Percentiles rank a stretch among this genome's conserved stretches.
phyloP scores from a whole-genome alignment of 2,329 filamentous ascomycete species.

The Aspergillus fumigatus region DNA sequence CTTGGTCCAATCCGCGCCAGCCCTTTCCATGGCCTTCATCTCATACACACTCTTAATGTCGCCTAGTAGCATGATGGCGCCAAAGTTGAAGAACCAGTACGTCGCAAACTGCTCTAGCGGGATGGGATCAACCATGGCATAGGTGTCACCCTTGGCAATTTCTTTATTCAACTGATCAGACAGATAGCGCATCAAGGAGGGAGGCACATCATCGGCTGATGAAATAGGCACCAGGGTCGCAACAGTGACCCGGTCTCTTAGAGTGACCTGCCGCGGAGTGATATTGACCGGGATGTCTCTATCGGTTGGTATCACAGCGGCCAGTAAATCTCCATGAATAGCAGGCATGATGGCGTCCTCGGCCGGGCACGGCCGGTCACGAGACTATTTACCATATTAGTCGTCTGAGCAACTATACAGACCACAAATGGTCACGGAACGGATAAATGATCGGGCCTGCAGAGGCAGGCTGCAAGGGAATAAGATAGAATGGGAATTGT shows the following conservation, averaged over 20 bases:
- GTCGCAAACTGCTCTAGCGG: conserved; percentile 68
- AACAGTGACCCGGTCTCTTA: conserved; percentile 77
- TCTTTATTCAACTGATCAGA: conserved; percentile 82
- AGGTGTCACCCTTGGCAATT: conserved; percentile 87
- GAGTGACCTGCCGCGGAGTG: conserved; percentile 69
- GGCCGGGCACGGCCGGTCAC: conserved; percentile 25
- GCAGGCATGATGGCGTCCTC: conserved; percentile 32
- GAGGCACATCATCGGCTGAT: conserved; percentile 70
- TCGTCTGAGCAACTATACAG: conserved; percentile 8
- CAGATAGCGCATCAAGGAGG: conserved; percentile 69
- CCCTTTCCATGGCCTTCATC: conserved; percentile 44
- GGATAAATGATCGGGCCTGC: background rate
- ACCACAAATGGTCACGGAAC: background rate
- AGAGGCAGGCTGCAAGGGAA: background rate
- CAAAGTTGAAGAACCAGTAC: conserved; percentile 92
- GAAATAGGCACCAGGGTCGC: conserved; percentile 81
- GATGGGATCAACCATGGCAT: conserved; percentile 78
- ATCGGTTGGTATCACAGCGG: conserved; percentile 27
- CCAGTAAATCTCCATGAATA: conserved; percentile 31
- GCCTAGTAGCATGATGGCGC: conserved; percentile 79
- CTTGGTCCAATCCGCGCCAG: conserved; percentile 68
- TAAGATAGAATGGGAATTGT: background rate
- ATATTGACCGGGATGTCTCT: conserved; percentile 62
- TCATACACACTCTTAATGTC: conserved; percentile 62
- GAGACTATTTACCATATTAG: conserved; percentile 35